Base-by-base conservation (phyloP, 2,329 filamentous ascomycete genomes). In the Colletotrichum phormii region DNA sequence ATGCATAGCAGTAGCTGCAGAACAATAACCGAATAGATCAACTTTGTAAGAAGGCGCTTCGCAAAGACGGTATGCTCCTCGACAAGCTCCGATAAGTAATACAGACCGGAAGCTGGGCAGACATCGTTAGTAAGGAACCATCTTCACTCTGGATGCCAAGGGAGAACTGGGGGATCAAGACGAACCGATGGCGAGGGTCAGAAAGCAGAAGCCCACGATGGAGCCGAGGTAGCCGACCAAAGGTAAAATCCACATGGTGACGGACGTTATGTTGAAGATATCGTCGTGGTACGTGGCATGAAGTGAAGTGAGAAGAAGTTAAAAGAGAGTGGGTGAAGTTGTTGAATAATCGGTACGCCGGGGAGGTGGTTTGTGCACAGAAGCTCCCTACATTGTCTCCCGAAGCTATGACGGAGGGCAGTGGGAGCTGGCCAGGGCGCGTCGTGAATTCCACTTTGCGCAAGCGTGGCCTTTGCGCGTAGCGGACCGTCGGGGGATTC, bases 31-130 rank as follows among this genome's bases (percentile, higher is more conserved):
- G 85, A 86, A 85, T 98, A 98, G 78, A 98, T 98, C 68, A 98
- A 87, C 54, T 91, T 92, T 42, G 90, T 93, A 64, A 99, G 88
- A n/a, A 98, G 86, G 70, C 93, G 94, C 81, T 97, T 97, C 13
- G 95, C 94, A 75, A 97, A 84, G 12, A 98, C 96, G 4, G 96
- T 98, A 81, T 99, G 96, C 83, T 99, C 97, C 84, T 99, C 97
- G 74, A 99, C 97, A 15, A 98, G 91, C 83, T 99, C 97, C 29
- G 96, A 98, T 66, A 99, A 92, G 82, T 99, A 99, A 86, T 99
- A 99, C 31, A 99, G 91, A 49, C 97, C 97, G n/a, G 95, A 98
- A 51, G 97, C 97, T 94, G 79, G 60, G 11, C 49, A 49, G 29
- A 9, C 18, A 35, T 37, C 49, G 51, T 70, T 58, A 74, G 54